Conservation (phyloP, 2,329 filamentous ascomycete genomes). For the Alternaria brassicae region DNA sequence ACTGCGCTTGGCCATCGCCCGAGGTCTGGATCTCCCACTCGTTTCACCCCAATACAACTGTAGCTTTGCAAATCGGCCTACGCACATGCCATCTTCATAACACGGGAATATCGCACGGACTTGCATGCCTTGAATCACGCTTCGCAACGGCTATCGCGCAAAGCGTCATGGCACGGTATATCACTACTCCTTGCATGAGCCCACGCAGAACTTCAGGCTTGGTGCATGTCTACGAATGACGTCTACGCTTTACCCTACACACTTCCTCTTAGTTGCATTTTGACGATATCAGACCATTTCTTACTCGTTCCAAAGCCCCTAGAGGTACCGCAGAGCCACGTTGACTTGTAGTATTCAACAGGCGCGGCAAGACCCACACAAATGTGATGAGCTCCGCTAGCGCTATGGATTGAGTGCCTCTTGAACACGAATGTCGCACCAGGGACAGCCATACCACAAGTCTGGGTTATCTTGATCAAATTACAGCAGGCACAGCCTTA, state of each 20-base stretch:
- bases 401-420: not conserved
- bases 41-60: conserved; percentile 11
- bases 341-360: not conserved
- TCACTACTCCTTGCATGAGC: not conserved
- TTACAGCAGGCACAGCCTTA: not conserved
- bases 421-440: conserved; percentile 1
- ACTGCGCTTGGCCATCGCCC: not conserved
- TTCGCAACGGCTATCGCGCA: not conserved
- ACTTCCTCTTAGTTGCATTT: not conserved
- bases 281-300: not conserved
- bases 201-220: not conserved
- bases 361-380: not conserved
- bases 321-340: conserved; percentile 3
- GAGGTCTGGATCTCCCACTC: conserved; percentile 1
- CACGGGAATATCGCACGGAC: not conserved
- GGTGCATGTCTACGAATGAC: not conserved
- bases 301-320: not conserved
- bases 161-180: not conserved
- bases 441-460: not conserved
- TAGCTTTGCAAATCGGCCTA: not conserved
- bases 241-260: not conserved
- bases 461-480: not conserved
- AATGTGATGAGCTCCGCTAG: not conserved
- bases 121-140: not conserved
- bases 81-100: conserved; percentile 3